Evolutionary conservation across 371 early-diverging fungal species (phyloP), one percentile per base, ranked within the genome.

Genomic region (Mitosporidium daphniae): DNA sequence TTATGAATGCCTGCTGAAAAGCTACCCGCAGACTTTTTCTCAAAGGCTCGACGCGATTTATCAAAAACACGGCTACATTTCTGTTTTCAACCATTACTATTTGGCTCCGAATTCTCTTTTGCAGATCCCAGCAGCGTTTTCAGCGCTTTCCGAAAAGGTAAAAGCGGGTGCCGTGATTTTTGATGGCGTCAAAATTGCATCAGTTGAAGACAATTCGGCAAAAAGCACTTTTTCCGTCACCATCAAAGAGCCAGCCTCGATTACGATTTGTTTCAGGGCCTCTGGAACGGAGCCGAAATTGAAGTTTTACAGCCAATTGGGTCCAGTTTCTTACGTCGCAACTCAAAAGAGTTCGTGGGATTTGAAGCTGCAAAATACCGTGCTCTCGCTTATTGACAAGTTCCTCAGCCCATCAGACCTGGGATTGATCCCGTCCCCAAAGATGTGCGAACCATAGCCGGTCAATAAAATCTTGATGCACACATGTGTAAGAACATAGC

Each of bases 241-340:
- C 8, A 20, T 7, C 9, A 20, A 8, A 20, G 9, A n/a, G 9
- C 9, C 7, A 20, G 7, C 9, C 20, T 20, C 9, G 7, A 7
- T 20, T 20, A 20, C 9, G 24, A 5, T 23, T 23, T 7, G 7
- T 23, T 23, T 30, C 15, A n/a, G 28, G 20, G 34, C 23, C 29
- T 50, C 61, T 30, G 82, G 82, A 8, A 82, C 84, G 1, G 82
- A 80, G 38, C 80, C 82, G 26, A 78, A 82, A 42, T 64, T 84
- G 45, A 84, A 84, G 44, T 84, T 67, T 38, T 84, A 84, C 32
- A 49, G n/a, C n/a, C n/a, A n/a, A n/a, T n/a, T n/a, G n/a, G n/a
- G n/a, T n/a, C n/a, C n/a, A n/a, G n/a, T n/a, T n/a, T n/a, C n/a
- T n/a, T n/a, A n/a, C n/a, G n/a, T n/a, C n/a, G n/a, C n/a, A n/a